Evolutionary conservation across 768 basidiomycete genomes (phyloP), one percentile per base, ranked within the genome.

Genomic region (Clitopilus hobsonii): DNA sequence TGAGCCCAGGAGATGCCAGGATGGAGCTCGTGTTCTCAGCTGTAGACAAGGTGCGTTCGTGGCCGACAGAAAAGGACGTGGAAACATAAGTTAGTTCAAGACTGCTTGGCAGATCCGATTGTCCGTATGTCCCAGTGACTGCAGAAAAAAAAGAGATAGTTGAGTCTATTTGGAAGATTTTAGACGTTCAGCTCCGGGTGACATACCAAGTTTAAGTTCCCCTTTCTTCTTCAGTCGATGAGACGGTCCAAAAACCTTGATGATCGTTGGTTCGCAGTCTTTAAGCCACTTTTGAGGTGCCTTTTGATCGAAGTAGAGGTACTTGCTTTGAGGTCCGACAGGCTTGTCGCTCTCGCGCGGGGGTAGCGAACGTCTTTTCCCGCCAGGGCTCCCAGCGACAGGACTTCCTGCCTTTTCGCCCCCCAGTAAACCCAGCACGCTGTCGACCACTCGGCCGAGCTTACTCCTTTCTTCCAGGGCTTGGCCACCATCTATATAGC

Each of bases 401-500:
- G 41, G 41, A 20, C 41, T 45, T 18, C 22, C 41, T 18, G 41
- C 18, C 41, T 45, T 45, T 16, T 45, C 41, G 18, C 41, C 8
- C 8, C 18, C 41, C 41, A 45, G 41, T 18, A 45, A 18, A 10
- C 41, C 41, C 41, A 45, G n/a, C 10, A 45, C 14, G 41, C 10
- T 20, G 22, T 45, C 41, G n/a, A 45, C 16, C 41, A 45, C 18
- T 23, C 22, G 41, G 10, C 16, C 22, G 18, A 45, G 10, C 41
- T 20, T 18, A 23, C 41, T 45, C 22, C 22, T 45, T 18, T 18
- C 22, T 23, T 45, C 41, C 22, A 20, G 22, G n/a, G n/a, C n/a
- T n/a, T n/a, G n/a, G n/a, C 41, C 41, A 18, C 41, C 41, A 16
- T 45, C 41, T 18, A 45, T 23, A 63, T 86, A 89, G 0, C 84